Evolutionary conservation across 169 alveolate species (phyloP).

Genomic region (Plasmodium yoelii): DNA sequence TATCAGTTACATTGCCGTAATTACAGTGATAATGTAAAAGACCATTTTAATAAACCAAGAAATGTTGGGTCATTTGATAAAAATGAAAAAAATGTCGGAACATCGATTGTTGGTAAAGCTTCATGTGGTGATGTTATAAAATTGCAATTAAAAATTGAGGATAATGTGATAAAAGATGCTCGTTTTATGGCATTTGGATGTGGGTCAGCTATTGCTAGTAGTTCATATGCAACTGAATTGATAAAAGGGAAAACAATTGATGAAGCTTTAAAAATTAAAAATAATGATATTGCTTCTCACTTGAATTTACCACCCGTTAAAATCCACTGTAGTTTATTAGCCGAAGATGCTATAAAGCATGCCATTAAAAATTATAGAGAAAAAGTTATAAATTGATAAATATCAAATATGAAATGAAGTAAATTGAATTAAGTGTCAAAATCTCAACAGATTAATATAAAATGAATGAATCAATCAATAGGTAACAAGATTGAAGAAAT

Average conservation of each 20-base stretch:
- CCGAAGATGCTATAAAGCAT: conserved; percentile 98
- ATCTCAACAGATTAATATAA: no score
- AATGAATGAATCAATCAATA: no score
- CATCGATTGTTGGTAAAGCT: conserved; percentile 99
- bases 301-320: conserved; percentile 98
- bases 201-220: conserved; percentile 99
- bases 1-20: conserved; percentile 40
- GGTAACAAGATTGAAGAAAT: no score
- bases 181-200: conserved; percentile 99
- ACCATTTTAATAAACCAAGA: conserved; percentile 94
- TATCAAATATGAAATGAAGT: not conserved
- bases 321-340: conserved; percentile 98
- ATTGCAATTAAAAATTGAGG: conserved; percentile 95
- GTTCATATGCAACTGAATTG: conserved; percentile 98
- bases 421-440: not conserved
- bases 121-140: conserved; percentile 99
- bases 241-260: conserved; percentile 95
- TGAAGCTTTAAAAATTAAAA: conserved; percentile 95
- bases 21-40: conserved; percentile 91
- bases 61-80: conserved; percentile 92
- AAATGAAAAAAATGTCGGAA: conserved; percentile 88
- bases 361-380: conserved; percentile 93
- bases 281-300: conserved; percentile 94
- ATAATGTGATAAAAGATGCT: conserved; percentile 94
- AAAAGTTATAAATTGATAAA: conserved; percentile 77